A percentile compares a stretch with the other conserved stretches of the same genome.
These are phyloP conservation scores for Sextonia rubra DNA, from an alignment of 164 flowering plant genomes.

Conservation along the genomic window DNA sequence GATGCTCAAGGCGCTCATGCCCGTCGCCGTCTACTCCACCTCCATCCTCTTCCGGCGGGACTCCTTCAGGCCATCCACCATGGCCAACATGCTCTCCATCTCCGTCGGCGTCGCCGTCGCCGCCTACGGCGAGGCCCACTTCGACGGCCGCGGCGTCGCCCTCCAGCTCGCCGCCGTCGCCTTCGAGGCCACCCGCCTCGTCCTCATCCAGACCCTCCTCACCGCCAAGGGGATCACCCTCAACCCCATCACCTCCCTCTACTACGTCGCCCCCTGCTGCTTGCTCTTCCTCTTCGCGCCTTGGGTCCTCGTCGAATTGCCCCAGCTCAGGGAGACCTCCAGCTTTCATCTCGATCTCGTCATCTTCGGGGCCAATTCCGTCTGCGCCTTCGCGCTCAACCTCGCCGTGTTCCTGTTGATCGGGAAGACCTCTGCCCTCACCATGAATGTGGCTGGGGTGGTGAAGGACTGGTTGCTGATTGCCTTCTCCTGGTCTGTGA, in stretches of 20 bases:
- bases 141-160: constrained; percentile 34
- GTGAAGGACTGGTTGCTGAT: constrained; percentile 49
- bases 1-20: constrained; percentile 52
- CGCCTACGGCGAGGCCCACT: constrained; percentile 46
- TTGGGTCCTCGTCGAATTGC: constrained; percentile 37
- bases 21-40: constrained; percentile 48
- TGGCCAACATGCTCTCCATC: constrained; percentile 41
- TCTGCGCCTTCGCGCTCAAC: constrained; percentile 42
- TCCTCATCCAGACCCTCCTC: constrained; percentile 41
- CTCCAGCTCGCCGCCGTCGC: constrained; percentile 41
- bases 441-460: constrained; percentile 51
- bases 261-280: constrained; percentile 48
- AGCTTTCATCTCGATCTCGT: constrained; percentile 30
- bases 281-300: constrained; percentile 34
- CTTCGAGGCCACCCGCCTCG: constrained; percentile 44
- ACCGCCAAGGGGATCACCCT: constrained; percentile 35
- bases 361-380: constrained; percentile 38
- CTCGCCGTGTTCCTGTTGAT: constrained; percentile 38
- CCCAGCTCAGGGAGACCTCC: constrained; percentile 24
- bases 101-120: constrained; percentile 45
- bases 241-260: constrained; percentile 40
- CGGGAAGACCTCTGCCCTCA: constrained; percentile 42
- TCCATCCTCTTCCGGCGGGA: constrained; percentile 31
- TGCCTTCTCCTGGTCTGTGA: constrained; percentile 47
- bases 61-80: constrained; percentile 21